phyloP scores from a whole-genome alignment of 208 protist genomes.

The Sergeia podlipaevii region DNA sequence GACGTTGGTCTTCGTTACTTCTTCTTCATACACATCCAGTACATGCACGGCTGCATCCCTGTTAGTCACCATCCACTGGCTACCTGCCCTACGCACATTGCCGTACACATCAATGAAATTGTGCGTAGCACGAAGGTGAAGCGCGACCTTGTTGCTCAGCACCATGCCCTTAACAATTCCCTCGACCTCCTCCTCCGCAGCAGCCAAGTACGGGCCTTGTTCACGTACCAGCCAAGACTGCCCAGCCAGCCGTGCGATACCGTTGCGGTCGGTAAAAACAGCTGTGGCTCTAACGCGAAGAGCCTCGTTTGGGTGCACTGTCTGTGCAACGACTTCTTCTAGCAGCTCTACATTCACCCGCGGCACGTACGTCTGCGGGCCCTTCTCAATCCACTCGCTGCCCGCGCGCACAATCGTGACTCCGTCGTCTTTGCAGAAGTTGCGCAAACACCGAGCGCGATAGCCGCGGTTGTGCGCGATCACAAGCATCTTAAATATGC shows the following conservation, averaged over 20 bases:
- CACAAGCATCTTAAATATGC: constrained; percentile 62
- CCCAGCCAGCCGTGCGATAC: constrained; percentile 57
- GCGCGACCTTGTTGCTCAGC: constrained; percentile 65
- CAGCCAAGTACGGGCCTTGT: constrained; percentile 84
- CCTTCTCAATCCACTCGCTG: constrained; percentile 89
- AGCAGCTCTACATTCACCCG: constrained; percentile 82
- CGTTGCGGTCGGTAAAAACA: constrained; percentile 74
- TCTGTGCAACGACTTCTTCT: constrained; percentile 43
- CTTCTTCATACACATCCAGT: constrained; percentile 78
- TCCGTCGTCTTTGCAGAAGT: constrained; percentile 35
- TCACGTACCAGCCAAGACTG: constrained; percentile 88
- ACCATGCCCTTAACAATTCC: constrained; percentile 60
- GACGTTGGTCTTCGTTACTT: constrained; percentile 60
- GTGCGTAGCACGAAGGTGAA: constrained; percentile 75
- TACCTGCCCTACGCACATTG: constrained; percentile 65
- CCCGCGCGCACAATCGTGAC: constrained; percentile 47
- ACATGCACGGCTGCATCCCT: constrained; percentile 83
- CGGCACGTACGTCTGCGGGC: constrained; percentile 91
- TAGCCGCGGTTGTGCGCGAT: constrained; percentile 81
- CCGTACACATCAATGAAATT: constrained; percentile 88
- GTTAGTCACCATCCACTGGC: constrained; percentile 87
- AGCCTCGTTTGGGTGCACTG: constrained; percentile 86
- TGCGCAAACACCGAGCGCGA: constrained; percentile 76
- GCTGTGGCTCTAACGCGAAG: constrained; percentile 74
- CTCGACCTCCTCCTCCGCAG: constrained; percentile 84